Evolutionary conservation across 2,329 filamentous ascomycete genomes (phyloP), one percentile per base, ranked within the genome.

Genomic region (Fusarium paranaense): DNA sequence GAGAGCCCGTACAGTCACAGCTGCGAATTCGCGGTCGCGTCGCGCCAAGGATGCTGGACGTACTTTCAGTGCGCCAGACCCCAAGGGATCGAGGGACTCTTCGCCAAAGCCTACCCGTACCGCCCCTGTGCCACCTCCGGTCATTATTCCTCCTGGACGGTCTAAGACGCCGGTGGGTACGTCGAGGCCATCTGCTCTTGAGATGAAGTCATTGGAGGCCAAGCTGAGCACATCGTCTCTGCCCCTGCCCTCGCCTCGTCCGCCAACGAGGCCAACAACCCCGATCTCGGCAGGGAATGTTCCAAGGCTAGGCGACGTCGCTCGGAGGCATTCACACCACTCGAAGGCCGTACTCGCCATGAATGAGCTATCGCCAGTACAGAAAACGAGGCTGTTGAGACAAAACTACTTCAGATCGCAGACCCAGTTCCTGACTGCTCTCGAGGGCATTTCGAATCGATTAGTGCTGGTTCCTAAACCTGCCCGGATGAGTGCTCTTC

Each of bases 381-480:
- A 95, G 80, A 94, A 94, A 80, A 88, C 90, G n/a, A 91, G 91
- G 58, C 83, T 95, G 11, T 81, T 97, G 70, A 87, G 93, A 65
- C 93, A 95, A 69, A 94, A 97, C 81, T 97, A 97, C 81, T 97
- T 96, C 80, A 88, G 93, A 62, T 94, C 91, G 70, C 89, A 97
- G 82, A 95, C 93, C 1, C 92, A 94, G 75, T 95, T 97, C 79
- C 81, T 97, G 70, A 93, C 91, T 5, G 94, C 94, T 1, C 87
- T 97, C 18, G 93, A 96, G 81, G 92, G 93, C 74, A 96, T 97
- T 62, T 97, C 94, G 4, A 95, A 95, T 79, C 91, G 94, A n/a
- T 85, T 97, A 52, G 93, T 97, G 7, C 88, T 93, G 63, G 94
- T 97, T 6, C 94, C 94, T 2, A 97, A 97, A 80, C 90, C 92